Evolutionary conservation across 176 grass and related monocot genomes (phyloP).

Genomic region (Musa acuminata): DNA sequence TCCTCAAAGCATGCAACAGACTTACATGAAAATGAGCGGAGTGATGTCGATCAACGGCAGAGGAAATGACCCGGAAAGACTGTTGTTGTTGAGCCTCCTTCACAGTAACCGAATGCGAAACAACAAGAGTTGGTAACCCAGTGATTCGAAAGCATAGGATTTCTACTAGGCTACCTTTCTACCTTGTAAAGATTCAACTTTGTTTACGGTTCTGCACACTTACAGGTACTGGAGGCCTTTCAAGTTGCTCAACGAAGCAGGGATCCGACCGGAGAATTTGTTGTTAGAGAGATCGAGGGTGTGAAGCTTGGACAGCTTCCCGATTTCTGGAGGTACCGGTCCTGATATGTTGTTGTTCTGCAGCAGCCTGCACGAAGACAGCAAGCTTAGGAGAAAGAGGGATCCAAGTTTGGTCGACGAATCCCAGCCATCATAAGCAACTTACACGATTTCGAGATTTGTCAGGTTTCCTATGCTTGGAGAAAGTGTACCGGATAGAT

Average conservation of each 20-base stretch:
- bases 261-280: conserved; percentile 1
- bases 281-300: conserved; percentile 7
- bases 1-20: neutral
- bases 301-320: conserved; percentile 4
- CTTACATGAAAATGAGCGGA: conserved; percentile 9
- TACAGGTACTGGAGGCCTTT: conserved; percentile 8
- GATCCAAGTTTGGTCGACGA: too few species aligned
- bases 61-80: conserved; percentile 15
- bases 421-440: neutral
- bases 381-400: neutral
- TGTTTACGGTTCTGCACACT: neutral
- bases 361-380: neutral
- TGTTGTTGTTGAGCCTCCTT: conserved; percentile 18
- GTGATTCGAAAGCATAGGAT: too few species aligned
- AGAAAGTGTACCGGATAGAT: conserved; percentile 66
- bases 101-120: neutral
- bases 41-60: neutral
- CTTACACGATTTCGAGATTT: conserved; percentile 68
- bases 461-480: conserved; percentile 68
- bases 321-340: neutral
- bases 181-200: neutral
- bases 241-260: conserved; percentile 8
- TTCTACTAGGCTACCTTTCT: too few species aligned
- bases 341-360: conserved; percentile 12
- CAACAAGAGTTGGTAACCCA: neutral